Evolutionary conservation across 164 flowering plant genomes (phyloP).

Genomic region (Piper betle): DNA sequence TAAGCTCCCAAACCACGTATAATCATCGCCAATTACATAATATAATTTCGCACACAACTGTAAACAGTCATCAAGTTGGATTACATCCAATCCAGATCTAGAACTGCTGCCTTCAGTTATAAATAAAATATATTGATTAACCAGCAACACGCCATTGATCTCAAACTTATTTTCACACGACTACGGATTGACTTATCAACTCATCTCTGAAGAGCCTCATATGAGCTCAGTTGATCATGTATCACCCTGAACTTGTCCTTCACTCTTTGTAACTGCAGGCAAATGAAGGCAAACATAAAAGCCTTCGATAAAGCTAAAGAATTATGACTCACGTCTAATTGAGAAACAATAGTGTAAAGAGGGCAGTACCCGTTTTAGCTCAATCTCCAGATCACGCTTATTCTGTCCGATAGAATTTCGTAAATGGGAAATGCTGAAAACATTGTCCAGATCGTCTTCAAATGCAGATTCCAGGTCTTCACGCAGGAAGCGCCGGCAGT

Average conservation of each 20-base stretch:
- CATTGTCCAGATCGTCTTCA: slow-evolving; percentile 62
- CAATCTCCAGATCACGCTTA: slow-evolving; percentile 66
- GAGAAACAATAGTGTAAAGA: background rate
- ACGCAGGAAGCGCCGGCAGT: slow-evolving; percentile 74
- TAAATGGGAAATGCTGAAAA: slow-evolving; percentile 67
- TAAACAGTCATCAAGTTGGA: background rate
- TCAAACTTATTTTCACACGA: background rate
- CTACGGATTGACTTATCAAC: background rate
- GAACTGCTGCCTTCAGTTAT: too few relatives aligned
- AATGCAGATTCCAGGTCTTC: slow-evolving; percentile 80
- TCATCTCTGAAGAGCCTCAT: background rate
- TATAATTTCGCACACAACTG: too few relatives aligned
- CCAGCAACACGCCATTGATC: too few relatives aligned
- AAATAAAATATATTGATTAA: too few relatives aligned
- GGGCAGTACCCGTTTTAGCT: slow-evolving; percentile 65
- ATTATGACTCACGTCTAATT: background rate
- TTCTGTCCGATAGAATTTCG: slow-evolving; percentile 47
- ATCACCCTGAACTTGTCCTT: slow-evolving; percentile 72
- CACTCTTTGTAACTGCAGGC: slow-evolving; percentile 68
- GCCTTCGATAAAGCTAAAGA: background rate
- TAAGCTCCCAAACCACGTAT: too few relatives aligned
- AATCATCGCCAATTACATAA: too few relatives aligned
- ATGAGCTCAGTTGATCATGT: slow-evolving; percentile 38
- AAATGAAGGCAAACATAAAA: background rate
- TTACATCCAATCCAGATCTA: too few relatives aligned